Evolutionary conservation across 2,329 filamentous ascomycete genomes (phyloP), one percentile per base, ranked within the genome.

Genomic region (Pseudopyrenochaeta lycopersici): DNA sequence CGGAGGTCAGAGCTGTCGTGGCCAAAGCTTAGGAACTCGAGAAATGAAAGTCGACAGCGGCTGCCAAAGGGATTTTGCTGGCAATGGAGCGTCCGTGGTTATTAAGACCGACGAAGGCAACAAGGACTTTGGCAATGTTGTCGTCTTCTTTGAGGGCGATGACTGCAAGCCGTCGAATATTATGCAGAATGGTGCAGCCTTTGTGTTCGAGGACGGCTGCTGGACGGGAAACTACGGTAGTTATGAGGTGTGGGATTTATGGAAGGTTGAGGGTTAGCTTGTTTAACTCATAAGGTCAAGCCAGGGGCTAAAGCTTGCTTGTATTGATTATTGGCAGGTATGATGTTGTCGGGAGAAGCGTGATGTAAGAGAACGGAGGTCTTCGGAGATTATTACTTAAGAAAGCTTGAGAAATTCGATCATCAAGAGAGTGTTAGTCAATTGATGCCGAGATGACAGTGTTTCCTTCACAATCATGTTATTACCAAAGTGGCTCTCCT

Each of bases 231-330:
- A 48, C 39, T 53, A 53, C 35, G 50, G 50, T n/a, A 53, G 50
- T 33, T 53, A 43, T 48, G 50, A 53, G 38, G 50, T 53, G 17
- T 53, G 50, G 50, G 50, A 53, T 17, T 48, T 53, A 44, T 53
- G 38, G 44, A 48, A 42, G 49, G 44, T 52, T 23, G 31, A 47
- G 35, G 49, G 43, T 29, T 27, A 29, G 49, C 7, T 11, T 20
- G 44, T 31, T 29, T 30, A 20, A 35, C 29, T 21, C 4, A 32
- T 38, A 32, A 44, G 39, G 32, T 50, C 40, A 38, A 40, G 17
- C n/a, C 18, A 12, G 17, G 18, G 21, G 1, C 21, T 27, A 14
- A 43, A 29, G 18, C 27, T 41, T 41, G 38, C 38, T 41, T 23
- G 21, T 20, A 18, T 41, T 41, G 38, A 32, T n/a, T 17, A 20